Percentiles rank a stretch among this genome's conserved stretches.
phyloP scores from a whole-genome alignment of 768 basidiomycete species.

The Sarcodon aspratus region DNA sequence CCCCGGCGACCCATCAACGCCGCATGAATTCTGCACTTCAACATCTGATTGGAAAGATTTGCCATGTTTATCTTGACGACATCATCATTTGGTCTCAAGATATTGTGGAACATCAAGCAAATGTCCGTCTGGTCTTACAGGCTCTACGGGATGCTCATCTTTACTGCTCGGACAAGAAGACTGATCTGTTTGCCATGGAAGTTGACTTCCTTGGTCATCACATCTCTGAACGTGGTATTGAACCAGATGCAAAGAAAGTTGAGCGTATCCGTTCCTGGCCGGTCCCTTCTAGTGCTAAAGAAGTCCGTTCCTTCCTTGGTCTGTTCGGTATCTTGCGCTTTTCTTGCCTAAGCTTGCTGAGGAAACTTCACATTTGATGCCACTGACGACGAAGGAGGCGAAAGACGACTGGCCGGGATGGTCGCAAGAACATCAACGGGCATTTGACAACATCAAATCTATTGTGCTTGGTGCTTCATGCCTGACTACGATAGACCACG shows the following conservation, averaged over 20 bases:
- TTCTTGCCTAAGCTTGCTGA: conserved; percentile 11
- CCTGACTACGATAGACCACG: conserved; percentile 21
- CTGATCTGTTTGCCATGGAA: conserved; percentile 13
- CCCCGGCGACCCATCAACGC: conserved; percentile 18
- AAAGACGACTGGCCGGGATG: conserved; percentile 17
- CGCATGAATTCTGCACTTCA: conserved; percentile 21
- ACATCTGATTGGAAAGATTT: conserved; percentile 24
- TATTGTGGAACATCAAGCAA: conserved; percentile 13
- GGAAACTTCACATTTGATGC: conserved; percentile 9
- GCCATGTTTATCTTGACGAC: conserved; percentile 34
- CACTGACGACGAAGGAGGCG: conserved; percentile 14
- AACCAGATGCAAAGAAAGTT: conserved; percentile 16
- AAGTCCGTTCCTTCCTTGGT: conserved; percentile 9
- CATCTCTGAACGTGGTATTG: conserved; percentile 19
- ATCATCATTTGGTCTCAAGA: conserved; percentile 32
- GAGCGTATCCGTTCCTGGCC: conserved; percentile 21
- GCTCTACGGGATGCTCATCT: conserved; percentile 11
- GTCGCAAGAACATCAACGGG: conserved; percentile 17
- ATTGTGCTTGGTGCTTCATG: conserved; percentile 15
- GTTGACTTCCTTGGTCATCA: conserved; percentile 21
- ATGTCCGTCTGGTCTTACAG: conserved; percentile 11
- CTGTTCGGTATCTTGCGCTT: conserved; percentile 9
- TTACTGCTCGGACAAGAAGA: conserved; percentile 18
- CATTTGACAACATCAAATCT: conserved; percentile 25
- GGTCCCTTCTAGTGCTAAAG: conserved; percentile 10